A percentile compares a stretch with the other conserved stretches of the same genome.
These are phyloP conservation scores for Picea sitchensis DNA, from an alignment of 75 land plant species.

Conservation along the genomic window DNA sequence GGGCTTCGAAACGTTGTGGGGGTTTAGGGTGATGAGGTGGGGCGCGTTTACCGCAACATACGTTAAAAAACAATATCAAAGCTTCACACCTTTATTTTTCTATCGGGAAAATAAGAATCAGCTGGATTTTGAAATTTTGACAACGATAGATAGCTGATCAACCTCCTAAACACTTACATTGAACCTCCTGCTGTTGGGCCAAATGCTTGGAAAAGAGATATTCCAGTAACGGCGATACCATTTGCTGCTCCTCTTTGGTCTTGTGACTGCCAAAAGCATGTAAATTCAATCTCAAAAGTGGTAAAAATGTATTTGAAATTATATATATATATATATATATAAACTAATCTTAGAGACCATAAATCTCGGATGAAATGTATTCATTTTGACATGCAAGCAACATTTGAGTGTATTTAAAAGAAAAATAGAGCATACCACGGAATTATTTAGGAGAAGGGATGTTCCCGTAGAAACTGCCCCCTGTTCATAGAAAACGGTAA, in stretches of 20 bases:
- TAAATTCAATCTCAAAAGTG: background rate
- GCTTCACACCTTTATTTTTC: background rate
- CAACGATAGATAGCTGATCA: background rate
- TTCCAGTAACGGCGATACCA: slow-evolving; percentile 57
- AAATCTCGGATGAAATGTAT: background rate
- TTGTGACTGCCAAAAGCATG: slow-evolving; percentile 40
- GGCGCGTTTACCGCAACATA: no score
- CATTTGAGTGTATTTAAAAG: background rate
- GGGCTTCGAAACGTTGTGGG: no score
- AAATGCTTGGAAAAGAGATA: slow-evolving; percentile 67
- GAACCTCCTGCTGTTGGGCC: slow-evolving; percentile 82
- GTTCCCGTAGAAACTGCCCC: slow-evolving; percentile 44
- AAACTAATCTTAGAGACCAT: background rate
- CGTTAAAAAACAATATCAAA: background rate
- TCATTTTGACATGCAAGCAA: background rate
- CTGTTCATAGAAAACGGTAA: slow-evolving; percentile 17
- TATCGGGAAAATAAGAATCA: no score
- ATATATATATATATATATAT: background rate
- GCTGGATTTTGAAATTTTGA: background rate
- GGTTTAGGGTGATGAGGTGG: no score
- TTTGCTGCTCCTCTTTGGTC: slow-evolving; percentile 86
- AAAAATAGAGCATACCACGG: slow-evolving; percentile 62
- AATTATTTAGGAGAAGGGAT: slow-evolving; percentile 56
- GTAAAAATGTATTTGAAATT: background rate
- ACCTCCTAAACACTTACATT: slow-evolving; percentile 42